phyloP scores from a whole-genome alignment of 164 flowering plant genomes.

The Akebia trifoliata region DNA sequence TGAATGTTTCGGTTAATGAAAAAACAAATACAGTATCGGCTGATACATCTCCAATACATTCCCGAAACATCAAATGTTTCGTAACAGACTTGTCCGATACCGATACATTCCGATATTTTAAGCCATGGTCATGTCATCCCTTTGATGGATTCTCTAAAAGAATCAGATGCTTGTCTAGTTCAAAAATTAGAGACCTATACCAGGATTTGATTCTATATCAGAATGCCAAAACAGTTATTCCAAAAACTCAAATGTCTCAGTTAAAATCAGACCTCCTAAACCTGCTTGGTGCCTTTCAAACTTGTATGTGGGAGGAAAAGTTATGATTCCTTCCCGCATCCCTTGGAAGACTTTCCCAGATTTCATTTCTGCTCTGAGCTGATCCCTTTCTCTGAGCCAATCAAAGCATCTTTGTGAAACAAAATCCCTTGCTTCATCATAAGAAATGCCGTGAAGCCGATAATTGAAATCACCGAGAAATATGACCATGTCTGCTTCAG shows the following conservation, averaged over 20 bases:
- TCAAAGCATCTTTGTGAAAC: constrained; percentile 98
- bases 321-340: constrained; percentile 85
- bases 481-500: constrained; percentile 90
- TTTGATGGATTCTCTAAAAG: too few species aligned
- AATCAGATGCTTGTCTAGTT: too few species aligned
- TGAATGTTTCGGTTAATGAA: too few species aligned
- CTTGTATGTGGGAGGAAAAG: constrained; percentile 97
- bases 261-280: constrained; percentile 61
- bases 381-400: constrained; percentile 98
- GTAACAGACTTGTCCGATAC: too few species aligned
- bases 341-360: constrained; percentile 97
- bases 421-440: constrained; percentile 96
- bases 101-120: too few species aligned
- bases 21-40: too few species aligned
- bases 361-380: constrained; percentile 91
- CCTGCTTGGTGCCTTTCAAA: constrained; percentile 81
- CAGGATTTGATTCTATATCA: neutral
- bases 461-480: constrained; percentile 95
- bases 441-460: constrained; percentile 87
- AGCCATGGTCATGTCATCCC: too few species aligned
- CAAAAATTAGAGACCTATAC: too few species aligned
- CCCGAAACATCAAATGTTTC: too few species aligned
- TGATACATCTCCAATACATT: too few species aligned
- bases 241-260: neutral
- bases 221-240: neutral